phyloP scores from a whole-genome alignment of 257 asterid species.

The Solanum paucissectum region DNA sequence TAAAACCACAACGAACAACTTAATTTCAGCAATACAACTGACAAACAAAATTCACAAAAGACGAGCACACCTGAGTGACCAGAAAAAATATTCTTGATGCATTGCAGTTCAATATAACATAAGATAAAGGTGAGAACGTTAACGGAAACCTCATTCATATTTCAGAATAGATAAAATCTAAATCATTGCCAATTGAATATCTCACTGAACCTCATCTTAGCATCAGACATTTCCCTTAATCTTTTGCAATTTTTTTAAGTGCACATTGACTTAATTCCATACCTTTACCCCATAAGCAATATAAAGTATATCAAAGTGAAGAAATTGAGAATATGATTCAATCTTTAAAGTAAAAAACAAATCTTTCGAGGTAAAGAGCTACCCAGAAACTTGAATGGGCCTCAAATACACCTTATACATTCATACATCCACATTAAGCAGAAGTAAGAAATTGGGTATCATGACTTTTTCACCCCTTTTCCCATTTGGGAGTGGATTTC shows the following conservation, averaged over 20 bases:
- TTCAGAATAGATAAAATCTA: neutral
- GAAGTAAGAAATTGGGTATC: neutral
- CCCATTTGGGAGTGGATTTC: neutral
- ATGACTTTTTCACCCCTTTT: neutral
- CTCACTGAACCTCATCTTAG: neutral
- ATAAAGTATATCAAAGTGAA: neutral
- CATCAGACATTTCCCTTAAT: neutral
- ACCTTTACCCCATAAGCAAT: neutral
- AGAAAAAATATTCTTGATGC: neutral
- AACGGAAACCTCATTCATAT: neutral
- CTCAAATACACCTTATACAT: neutral
- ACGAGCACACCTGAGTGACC: neutral
- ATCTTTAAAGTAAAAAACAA: neutral
- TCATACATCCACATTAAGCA: neutral
- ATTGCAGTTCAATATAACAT: neutral
- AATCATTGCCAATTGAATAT: neutral
- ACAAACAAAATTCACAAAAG: neutral
- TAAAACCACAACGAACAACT: neutral
- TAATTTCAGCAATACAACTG: neutral
- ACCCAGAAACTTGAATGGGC: neutral
- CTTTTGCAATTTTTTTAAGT: neutral
- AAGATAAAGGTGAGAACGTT: neutral
- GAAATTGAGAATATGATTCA: neutral
- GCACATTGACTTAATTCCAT: neutral
- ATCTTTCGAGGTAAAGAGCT: neutral